Percentiles rank a stretch among this genome's conserved stretches.
phyloP scores from a whole-genome alignment of 148 eudicot species.

The Chenopodium berlandieri region DNA sequence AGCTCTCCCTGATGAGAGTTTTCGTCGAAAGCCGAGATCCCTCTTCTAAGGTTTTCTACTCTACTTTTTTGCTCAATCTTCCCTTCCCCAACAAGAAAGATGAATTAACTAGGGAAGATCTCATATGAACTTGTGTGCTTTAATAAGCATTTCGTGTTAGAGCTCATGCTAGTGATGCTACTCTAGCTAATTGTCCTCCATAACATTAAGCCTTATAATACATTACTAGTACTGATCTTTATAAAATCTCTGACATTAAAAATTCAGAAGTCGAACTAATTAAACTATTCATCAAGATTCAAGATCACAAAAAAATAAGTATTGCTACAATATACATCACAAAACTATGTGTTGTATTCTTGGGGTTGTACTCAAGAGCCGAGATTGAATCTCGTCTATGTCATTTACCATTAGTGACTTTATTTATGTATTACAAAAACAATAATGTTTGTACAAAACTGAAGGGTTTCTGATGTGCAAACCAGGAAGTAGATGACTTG shows the following conservation, averaged over 20 bases:
- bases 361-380: too few species aligned
- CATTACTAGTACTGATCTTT: too few species aligned
- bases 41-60: conserved; percentile 49
- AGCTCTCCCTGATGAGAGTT: conserved; percentile 49
- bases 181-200: not conserved
- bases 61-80: not conserved
- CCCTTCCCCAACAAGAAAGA: not conserved
- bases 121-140: not conserved
- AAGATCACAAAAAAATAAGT: not conserved
- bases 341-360: too few species aligned
- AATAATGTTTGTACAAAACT: not conserved
- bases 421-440: too few species aligned
- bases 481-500: conserved; percentile 62
- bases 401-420: too few species aligned
- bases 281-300: not conserved
- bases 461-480: not conserved
- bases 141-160: not conserved
- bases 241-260: too few species aligned
- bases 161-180: not conserved
- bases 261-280: not conserved
- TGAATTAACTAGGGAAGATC: too few species aligned
- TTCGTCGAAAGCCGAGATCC: conserved; percentile 54
- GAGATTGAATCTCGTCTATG: too few species aligned
- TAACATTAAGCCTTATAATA: too few species aligned
- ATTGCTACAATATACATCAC: too few species aligned